phyloP scores from a whole-genome alignment of 192 early-diverging fungal species.

The Powellomyces hirtus region DNA sequence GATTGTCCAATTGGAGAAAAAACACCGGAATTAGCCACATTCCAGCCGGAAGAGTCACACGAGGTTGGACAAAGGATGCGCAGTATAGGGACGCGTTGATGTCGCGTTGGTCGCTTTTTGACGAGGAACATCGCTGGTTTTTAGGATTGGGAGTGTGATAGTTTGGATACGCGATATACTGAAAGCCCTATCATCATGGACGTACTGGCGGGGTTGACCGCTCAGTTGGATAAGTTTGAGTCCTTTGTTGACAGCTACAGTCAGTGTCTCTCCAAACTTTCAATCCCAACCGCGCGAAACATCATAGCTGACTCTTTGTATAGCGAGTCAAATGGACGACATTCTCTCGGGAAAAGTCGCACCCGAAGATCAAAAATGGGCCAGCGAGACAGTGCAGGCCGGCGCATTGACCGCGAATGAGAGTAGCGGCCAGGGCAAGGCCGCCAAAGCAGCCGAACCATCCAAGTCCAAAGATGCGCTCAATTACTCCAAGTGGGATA shows the following conservation, averaged over 20 bases:
- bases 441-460: background rate
- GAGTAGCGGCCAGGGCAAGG: background rate
- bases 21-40: too few species aligned
- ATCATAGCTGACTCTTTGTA: too few species aligned
- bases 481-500: constrained; percentile 21
- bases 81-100: background rate
- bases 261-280: too few species aligned
- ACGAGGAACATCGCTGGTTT: background rate
- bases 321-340: constrained; percentile 27
- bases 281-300: too few species aligned
- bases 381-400: background rate
- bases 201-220: constrained; percentile 10
- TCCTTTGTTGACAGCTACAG: constrained; percentile 27
- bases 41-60: background rate
- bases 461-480: background rate
- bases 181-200: constrained; percentile 16
- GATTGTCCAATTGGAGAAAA: background rate
- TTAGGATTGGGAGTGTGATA: background rate
- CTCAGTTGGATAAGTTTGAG: constrained; percentile 24
- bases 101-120: background rate
- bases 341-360: constrained; percentile 19
- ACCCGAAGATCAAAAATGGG: background rate
- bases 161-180: background rate
- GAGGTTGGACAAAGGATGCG: background rate
- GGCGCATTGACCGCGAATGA: background rate